Evolutionary conservation across 805 yeast species (phyloP), one percentile per base, ranked within the genome.

Genomic region (Candida arabinofermentans): DNA sequence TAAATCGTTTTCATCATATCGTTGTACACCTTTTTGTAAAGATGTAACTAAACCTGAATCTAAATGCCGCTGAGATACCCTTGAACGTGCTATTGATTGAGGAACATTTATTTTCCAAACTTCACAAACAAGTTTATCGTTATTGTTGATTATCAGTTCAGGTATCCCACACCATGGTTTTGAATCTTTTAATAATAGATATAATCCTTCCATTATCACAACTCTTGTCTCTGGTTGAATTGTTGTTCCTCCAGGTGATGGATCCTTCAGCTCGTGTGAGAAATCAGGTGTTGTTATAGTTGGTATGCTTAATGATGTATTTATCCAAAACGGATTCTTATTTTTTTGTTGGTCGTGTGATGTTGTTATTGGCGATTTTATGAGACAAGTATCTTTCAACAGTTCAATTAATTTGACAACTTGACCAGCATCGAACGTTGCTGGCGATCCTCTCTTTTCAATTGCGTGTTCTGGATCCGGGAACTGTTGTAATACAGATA

Each of bases 381-480:
- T 39, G 45, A 44, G 29, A 37, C 60, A 51, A 0, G 68, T 58
- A 8, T 41, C 39, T 19, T 53, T 50, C 22, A 76, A 50, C 8
- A 59, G 45, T 37, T 48, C 50, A 16, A 60, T 64, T 14, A 72
- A 53, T 4, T 46, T 55, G 1, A 66, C 71, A 13, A 74, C 67
- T 34, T 66, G 70, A 10, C 62, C 56, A 5, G 84, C 75, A 55
- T 90, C 90, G 64, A 90, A 91, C 0, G 97, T 89, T 51, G 71
- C 77, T 2, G 96, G 95, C 0, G 96, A 83, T 0, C 97, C 97
- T 37, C 97, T 71, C 46, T 86, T 69, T 22, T 64, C 59, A 24
- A 78, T 63, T 0, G 95, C 91, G 26, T 63, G 66, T 9, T 58
- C 67, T 0, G 86, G 71, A 49, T 87, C 76, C 8, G 67, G 62